A percentile compares a stretch with the other conserved stretches of the same genome.
These are phyloP conservation scores for Diaporthe sp. DNA, from an alignment of 2,329 filamentous ascomycete species.

Conservation along the genomic window DNA sequence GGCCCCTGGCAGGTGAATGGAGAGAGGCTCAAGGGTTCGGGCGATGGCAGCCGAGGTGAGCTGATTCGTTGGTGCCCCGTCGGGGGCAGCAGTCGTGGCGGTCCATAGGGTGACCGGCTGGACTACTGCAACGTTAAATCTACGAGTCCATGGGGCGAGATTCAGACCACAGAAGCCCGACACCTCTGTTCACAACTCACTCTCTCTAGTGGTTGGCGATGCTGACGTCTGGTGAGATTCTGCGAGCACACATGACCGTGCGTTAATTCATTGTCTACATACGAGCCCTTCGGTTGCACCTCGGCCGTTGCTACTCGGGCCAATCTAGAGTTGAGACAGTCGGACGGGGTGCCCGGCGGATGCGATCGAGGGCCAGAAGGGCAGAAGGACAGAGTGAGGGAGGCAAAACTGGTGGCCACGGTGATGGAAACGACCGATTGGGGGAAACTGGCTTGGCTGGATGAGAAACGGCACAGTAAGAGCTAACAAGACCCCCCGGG, in stretches of 20 bases:
- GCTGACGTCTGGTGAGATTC: constrained; percentile 2
- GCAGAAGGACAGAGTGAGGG: not conserved
- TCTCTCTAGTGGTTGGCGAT: not conserved
- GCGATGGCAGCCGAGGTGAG: constrained; percentile 1
- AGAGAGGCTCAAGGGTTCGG: constrained; percentile 27
- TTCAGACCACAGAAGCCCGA: not conserved
- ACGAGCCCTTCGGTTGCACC: constrained; percentile 1
- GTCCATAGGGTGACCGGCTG: not conserved
- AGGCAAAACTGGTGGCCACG: not conserved
- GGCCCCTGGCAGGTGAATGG: not conserved
- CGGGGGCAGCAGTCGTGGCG: constrained; percentile 5
- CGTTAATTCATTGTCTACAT: not conserved
- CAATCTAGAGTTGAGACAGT: not conserved
- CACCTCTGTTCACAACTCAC: not conserved
- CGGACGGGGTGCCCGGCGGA: constrained; percentile 7
- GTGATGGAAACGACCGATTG: constrained; percentile 4
- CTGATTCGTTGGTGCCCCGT: not conserved
- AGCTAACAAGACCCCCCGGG: not conserved
- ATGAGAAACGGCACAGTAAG: constrained; percentile 20
- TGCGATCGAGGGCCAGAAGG: not conserved
- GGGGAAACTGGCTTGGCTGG: not conserved
- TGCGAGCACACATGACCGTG: not conserved
- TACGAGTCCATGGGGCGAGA: not conserved
- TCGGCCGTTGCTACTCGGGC: not conserved
- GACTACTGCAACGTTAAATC: constrained; percentile 32